Evolutionary conservation across 495 filamentous ascomycete species (phyloP), one percentile per base, ranked within the genome.

Genomic region (Lasiosphaeriaceae sp.): DNA sequence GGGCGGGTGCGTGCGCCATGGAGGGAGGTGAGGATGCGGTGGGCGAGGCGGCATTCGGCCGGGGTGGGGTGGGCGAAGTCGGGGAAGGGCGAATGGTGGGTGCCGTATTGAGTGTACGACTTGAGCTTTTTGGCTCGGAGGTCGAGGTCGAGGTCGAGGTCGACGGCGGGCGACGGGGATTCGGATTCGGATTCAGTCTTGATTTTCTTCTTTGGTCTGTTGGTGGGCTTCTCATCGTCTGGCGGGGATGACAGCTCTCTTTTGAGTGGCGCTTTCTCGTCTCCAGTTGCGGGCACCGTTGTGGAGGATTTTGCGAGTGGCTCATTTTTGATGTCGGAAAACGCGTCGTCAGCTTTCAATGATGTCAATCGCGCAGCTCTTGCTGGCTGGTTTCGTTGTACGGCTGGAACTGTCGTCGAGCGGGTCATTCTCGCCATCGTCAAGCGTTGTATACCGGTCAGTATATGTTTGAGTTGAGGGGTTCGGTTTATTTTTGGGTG

Each of bases 31-130:
- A 96, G 80, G 12, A 93, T 77, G 0, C 74, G 69, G 52, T 84
- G 80, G 24, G 93, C 87, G 47, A 84, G 77, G 55, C 82, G 73
- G 64, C 89, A 92, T 63, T 90, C 86, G n/a, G 83, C 79, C 0
- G 83, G 65, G 0, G 87, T 90, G 0, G 92, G 92, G 55, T 76
- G 83, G 7, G 70, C 55, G 66, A 82, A 87, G 29, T 86, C 72
- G 0, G 90, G 89, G 64, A 85, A 96, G 0, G 91, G 92, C 1
- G 80, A 76, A 43, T 55, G 53, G 12, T 65, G 61, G 35, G 65
- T 60, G 47, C 45, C 45, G 45, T 49, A 23, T 17, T 65, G 63
- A 1, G 67, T 20, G 55, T 69, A 71, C 0, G 66, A 62, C 26
- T 66, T 66, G 3, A 73, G 61, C 52, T 73, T 73, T 41, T 41